A percentile compares a stretch with the other conserved stretches of the same genome.
These are phyloP conservation scores for Blastocladiella emersonii DNA, from an alignment of 371 early-diverging fungal genomes.

Conservation along the genomic window DNA sequence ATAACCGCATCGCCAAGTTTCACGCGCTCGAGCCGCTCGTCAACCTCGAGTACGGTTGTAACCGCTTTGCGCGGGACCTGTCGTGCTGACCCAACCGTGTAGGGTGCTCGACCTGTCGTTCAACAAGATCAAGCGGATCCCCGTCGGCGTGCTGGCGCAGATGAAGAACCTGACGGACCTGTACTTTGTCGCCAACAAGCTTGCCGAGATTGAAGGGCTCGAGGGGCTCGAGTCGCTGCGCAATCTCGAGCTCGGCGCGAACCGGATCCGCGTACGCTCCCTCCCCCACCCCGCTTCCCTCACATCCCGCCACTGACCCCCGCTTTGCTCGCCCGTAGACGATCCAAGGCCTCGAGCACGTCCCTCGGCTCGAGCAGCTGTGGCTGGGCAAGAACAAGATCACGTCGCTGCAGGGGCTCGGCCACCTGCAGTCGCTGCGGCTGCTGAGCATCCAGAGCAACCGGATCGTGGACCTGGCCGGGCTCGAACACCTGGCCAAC, in stretches of 20 bases:
- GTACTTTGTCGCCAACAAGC: conserved; percentile 75
- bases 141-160: conserved; percentile 29
- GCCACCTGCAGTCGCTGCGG: conserved; percentile 38
- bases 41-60: conserved; percentile 42
- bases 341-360: conserved; percentile 66
- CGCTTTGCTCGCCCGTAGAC: no score
- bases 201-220: conserved; percentile 60
- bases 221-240: conserved; percentile 43
- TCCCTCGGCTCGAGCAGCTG: conserved; percentile 66
- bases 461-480: conserved; percentile 57
- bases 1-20: conserved; percentile 74
- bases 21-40: conserved; percentile 44
- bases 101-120: conserved; percentile 81
- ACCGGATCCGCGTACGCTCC: conserved; percentile 60
- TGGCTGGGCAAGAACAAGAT: conserved; percentile 98
- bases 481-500: conserved; percentile 47
- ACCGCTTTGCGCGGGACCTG: no score
- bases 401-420: conserved; percentile 24
- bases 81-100: no score
- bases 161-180: conserved; percentile 45
- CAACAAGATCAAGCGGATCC: conserved; percentile 65
- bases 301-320: neutral
- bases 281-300: neutral
- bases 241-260: conserved; percentile 87
- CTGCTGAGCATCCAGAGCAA: conserved; percentile 71